A percentile compares a stretch with the other conserved stretches of the same genome.
Conservation (phyloP, 2,329 filamentous ascomycete species). For the Akanthomyces muscarius region DNA sequence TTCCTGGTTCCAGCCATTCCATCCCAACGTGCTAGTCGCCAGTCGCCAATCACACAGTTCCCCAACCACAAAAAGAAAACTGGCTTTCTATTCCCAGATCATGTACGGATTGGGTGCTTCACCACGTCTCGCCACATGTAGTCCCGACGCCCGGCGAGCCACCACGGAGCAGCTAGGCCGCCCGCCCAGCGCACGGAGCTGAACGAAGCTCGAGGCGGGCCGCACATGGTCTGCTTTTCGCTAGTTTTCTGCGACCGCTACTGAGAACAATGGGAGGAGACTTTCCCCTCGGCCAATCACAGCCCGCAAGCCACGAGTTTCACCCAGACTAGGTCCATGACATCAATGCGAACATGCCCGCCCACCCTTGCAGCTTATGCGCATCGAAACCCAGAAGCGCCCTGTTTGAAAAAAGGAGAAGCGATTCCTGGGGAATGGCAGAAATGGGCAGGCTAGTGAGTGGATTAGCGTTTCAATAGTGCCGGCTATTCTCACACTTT, state of each 20-base stretch:
- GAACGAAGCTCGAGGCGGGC: too few relatives aligned
- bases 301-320: background rate
- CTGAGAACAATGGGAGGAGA: background rate
- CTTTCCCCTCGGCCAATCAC: background rate
- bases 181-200: too few relatives aligned
- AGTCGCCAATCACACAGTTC: background rate
- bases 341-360: slow-evolving; percentile 11
- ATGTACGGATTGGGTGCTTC: too few relatives aligned
- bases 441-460: background rate
- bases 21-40: background rate
- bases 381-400: background rate
- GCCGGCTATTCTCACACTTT: background rate
- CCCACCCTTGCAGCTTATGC: slow-evolving; percentile 9
- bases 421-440: background rate
- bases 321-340: slow-evolving; percentile 4
- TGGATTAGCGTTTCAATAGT: slow-evolving; percentile 12
- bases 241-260: background rate
- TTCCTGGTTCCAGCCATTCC: background rate
- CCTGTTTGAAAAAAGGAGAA: background rate
- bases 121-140: too few relatives aligned
- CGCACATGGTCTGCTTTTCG: background rate
- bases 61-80: background rate
- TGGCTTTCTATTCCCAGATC: too few relatives aligned
- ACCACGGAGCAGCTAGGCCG: too few relatives aligned
- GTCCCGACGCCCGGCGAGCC: too few relatives aligned